Evolutionary conservation across 2,329 filamentous ascomycete species (phyloP).

Genomic region (Hypomyces rosellus): DNA sequence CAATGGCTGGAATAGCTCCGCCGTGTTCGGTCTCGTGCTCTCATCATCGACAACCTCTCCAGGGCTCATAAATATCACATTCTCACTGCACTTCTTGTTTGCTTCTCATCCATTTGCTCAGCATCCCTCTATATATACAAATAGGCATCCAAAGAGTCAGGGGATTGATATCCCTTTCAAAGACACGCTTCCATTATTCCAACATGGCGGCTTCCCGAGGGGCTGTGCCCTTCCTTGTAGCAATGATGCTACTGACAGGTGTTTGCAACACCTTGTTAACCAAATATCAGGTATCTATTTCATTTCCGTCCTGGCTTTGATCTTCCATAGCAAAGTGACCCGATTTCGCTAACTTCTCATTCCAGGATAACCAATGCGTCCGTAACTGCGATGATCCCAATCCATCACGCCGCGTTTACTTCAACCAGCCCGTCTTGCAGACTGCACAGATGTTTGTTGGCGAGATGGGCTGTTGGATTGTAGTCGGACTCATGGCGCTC

Average conservation of each 20-base stretch:
- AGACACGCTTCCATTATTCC: neutral
- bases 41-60: no score
- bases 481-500: constrained; percentile 64
- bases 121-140: no score
- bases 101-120: no score
- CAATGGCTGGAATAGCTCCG: no score
- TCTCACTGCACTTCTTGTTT: no score
- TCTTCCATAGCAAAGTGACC: no score
- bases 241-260: constrained; percentile 93
- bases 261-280: constrained; percentile 96
- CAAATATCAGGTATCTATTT: constrained; percentile 73
- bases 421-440: constrained; percentile 94
- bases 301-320: no score
- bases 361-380: constrained; percentile 91
- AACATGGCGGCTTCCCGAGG: constrained; percentile 61
- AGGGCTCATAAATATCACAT: no score
- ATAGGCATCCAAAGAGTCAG: no score
- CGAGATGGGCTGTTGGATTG: constrained; percentile 92
- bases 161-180: no score
- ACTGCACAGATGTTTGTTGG: constrained; percentile 98
- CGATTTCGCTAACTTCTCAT: neutral
- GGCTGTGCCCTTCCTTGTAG: constrained; percentile 77
- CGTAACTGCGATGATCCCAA: constrained; percentile 72
- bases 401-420: constrained; percentile 60
- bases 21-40: no score